Base-by-base conservation (phyloP, 2,329 filamentous ascomycete genomes). In the Paraphoma sp. region DNA sequence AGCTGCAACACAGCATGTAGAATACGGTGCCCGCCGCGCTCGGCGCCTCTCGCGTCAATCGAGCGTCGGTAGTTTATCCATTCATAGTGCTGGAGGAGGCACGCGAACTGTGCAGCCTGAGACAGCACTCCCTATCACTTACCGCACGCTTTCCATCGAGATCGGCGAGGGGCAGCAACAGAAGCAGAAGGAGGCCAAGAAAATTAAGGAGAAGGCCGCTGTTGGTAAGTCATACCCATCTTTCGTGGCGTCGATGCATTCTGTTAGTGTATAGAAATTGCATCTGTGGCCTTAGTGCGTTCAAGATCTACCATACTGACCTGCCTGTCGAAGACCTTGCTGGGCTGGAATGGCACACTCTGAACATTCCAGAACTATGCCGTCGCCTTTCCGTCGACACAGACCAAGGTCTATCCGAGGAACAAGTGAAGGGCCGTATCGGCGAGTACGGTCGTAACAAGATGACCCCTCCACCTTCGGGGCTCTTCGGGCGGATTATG, bases 311-410 rank as follows among this genome's bases (percentile, higher is more conserved):
- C 33, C 10, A 10, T 10, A 45, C 72, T 74, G 28, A 68, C 56
- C 18, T 6, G 5, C 3, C n/a, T 33, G 11, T 11, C 23, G 9
- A 42, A 74, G 70, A 75, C 49, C 65, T 75, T 4, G 84, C 82
- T 48, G 81, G 83, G 55, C 80, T 91, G 48, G 86, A 91, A 67
- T 90, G 89, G 87, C 89, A 92, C 72, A 86, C 78, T 0, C 76
- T 90, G 10, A 73, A 84, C 0, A 68, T 81, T 11, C 79, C 85
- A 6, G 86, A 89, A 54, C 78, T 90, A n/a, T 81, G 84, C 55
- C 80, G 81, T 29, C 84, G 87, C 28, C 82, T 90, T 33, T 81
- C 82, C 1, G 85, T 83, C 6, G 87, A 87, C 12, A 70, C 80
- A 12, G 75, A 74, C 1, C 76, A 83, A 50, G 89, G 89, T 48